Evolutionary conservation across 495 filamentous ascomycete genomes (phyloP).

Genomic region (Podospora appendiculata): DNA sequence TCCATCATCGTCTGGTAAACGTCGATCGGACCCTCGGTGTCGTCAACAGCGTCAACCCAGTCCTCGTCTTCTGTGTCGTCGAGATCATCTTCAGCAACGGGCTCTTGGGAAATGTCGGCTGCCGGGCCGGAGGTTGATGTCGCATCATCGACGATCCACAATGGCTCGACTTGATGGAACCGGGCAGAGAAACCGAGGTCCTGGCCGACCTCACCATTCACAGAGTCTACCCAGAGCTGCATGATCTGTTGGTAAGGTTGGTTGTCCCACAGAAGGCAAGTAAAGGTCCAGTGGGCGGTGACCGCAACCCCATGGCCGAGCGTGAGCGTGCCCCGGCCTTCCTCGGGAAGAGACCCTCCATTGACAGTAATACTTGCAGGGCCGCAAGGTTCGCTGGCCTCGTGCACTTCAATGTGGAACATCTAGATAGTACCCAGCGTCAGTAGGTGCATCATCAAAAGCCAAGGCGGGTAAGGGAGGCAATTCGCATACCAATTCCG

Average conservation of each 20-base stretch:
- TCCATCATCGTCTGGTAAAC: too few species aligned
- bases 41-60: too few species aligned
- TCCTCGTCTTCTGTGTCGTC: too few species aligned
- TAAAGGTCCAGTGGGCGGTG: constrained; percentile 36
- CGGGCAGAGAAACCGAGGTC: constrained; percentile 36
- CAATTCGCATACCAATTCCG: too few species aligned
- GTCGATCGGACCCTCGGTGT: too few species aligned
- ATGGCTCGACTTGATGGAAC: constrained; percentile 34
- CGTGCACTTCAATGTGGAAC: constrained; percentile 25
- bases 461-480: too few species aligned
- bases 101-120: too few species aligned
- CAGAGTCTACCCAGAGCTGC: constrained; percentile 33
- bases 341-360: constrained; percentile 22
- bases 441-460: not conserved
- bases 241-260: constrained; percentile 35
- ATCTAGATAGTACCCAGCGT: constrained; percentile 6
- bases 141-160: constrained; percentile 27
- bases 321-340: constrained; percentile 21
- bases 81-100: too few species aligned
- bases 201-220: constrained; percentile 25
- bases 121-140: too few species aligned
- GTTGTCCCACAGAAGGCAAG: constrained; percentile 33
- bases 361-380: constrained; percentile 29
- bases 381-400: constrained; percentile 26
- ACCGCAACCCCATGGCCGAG: constrained; percentile 19